Conservation (phyloP, 345 rosid species). For the Melaleuca quinquenervia region DNA sequence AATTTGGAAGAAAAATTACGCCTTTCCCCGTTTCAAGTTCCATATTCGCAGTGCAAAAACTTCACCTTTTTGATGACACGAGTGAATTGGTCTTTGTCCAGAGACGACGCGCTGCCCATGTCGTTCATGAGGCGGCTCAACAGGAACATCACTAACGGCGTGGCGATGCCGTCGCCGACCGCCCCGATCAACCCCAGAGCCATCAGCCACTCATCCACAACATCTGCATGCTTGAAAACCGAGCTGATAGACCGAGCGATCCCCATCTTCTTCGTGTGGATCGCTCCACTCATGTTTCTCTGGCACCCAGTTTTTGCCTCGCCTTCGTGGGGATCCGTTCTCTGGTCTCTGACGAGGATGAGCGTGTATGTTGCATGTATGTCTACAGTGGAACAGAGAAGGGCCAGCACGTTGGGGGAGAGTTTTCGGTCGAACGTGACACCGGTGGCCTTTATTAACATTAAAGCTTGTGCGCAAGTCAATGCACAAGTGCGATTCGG, state of each 20-base stretch:
- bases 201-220: constrained; percentile 50
- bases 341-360: background rate
- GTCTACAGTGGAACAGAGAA: background rate
- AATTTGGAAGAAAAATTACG: background rate
- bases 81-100: constrained; percentile 14
- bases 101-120: constrained; percentile 28
- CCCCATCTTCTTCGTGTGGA: background rate
- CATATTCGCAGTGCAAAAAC: background rate
- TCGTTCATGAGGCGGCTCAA: constrained; percentile 68
- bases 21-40: background rate
- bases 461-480: background rate
- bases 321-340: no score
- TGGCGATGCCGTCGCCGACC: constrained; percentile 53
- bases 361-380: background rate
- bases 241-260: constrained; percentile 27
- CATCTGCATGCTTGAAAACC: constrained; percentile 63
- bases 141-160: constrained; percentile 52
- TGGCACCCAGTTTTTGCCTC: background rate
- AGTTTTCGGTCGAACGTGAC: background rate
- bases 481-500: background rate
- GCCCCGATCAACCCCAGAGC: constrained; percentile 56
- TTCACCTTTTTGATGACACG: constrained; percentile 39
- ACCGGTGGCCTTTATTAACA: background rate
- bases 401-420: background rate
- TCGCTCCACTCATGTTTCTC: background rate